Evolutionary conservation across 2,329 filamentous ascomycete genomes (phyloP).

Genomic region (Parascedosporium putredinis): DNA sequence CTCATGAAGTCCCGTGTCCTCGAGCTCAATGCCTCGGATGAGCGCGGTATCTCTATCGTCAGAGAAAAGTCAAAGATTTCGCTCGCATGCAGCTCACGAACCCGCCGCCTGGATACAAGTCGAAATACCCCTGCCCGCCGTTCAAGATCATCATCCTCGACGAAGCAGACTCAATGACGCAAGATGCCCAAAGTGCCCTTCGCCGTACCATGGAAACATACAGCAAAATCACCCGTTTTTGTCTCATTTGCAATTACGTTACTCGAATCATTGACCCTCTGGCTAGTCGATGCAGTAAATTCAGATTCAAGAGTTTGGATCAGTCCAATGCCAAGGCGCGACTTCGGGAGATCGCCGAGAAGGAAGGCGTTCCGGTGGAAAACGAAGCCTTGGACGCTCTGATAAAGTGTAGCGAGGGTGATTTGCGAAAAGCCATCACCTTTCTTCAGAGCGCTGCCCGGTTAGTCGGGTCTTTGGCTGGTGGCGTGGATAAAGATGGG

Average conservation of each 20-base stretch:
- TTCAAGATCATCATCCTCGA: conserved; percentile 99
- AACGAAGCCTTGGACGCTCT: conserved; percentile 73
- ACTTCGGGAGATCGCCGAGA: conserved; percentile 69
- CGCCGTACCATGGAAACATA: conserved; percentile 98
- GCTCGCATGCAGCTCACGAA: conserved; percentile 89
- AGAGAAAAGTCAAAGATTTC: conserved; percentile 97
- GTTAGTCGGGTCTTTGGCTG: conserved; percentile 59
- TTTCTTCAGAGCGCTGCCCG: conserved; percentile 91
- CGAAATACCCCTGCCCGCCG: conserved; percentile 80
- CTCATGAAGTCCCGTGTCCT: conserved; percentile 91
- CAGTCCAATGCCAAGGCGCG: conserved; percentile 71
- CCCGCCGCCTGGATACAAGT: conserved; percentile 56
- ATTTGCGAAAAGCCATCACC: conserved; percentile 92
- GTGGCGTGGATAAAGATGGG: conserved; percentile 34
- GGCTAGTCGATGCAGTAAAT: conserved; percentile 88
- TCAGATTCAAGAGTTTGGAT: conserved; percentile 93
- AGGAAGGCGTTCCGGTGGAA: conserved; percentile 68
- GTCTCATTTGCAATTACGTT: conserved; percentile 97
- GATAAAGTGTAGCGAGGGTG: conserved; percentile 82
- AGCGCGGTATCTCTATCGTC: conserved; percentile 94
- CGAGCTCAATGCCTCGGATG: conserved; percentile 97
- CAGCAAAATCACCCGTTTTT: conserved; percentile 91
- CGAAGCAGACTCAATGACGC: conserved; percentile 97
- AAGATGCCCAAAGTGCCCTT: conserved; percentile 89
- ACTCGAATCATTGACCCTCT: conserved; percentile 96